Percentiles rank a stretch among this genome's conserved stretches.
phyloP scores from a whole-genome alignment of 176 grass and related monocot genomes.

The Oryza coarctata region DNA sequence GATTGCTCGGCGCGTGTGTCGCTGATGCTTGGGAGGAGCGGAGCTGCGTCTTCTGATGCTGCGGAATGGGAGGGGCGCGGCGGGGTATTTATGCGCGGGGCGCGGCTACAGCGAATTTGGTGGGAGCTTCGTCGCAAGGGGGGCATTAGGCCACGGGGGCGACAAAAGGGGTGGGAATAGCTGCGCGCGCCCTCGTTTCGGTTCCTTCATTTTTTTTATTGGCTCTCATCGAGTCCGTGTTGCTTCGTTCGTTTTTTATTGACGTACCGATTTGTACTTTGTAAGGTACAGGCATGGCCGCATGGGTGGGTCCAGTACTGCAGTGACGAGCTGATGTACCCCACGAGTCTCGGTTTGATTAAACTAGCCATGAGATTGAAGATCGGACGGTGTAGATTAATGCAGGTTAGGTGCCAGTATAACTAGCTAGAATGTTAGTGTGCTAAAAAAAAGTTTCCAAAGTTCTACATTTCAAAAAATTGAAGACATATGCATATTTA shows the following conservation, averaged over 20 bases:
- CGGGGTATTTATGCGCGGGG: constrained; percentile 30
- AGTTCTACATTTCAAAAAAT: neutral
- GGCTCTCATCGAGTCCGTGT: neutral
- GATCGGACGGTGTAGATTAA: neutral
- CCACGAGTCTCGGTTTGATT: neutral
- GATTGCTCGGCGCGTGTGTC: neutral
- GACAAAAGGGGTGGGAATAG: neutral
- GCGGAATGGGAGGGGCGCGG: neutral
- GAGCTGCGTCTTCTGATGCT: neutral
- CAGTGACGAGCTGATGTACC: neutral
- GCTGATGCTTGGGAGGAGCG: neutral
- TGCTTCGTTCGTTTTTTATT: neutral
- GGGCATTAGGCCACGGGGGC: neutral
- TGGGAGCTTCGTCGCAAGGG: constrained; percentile 16
- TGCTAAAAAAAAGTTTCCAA: too few relatives aligned
- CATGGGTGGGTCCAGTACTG: too few relatives aligned
- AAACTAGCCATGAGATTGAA: neutral
- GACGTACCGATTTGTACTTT: neutral
- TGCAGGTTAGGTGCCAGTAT: too few relatives aligned
- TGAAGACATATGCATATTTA: neutral
- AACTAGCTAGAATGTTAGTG: neutral
- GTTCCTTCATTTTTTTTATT: neutral
- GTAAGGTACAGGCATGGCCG: neutral
- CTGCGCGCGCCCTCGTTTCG: neutral
- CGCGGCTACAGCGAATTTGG: constrained; percentile 23